Base-by-base conservation (phyloP, 257 asterid genomes). In the Penstemon eatonii region DNA sequence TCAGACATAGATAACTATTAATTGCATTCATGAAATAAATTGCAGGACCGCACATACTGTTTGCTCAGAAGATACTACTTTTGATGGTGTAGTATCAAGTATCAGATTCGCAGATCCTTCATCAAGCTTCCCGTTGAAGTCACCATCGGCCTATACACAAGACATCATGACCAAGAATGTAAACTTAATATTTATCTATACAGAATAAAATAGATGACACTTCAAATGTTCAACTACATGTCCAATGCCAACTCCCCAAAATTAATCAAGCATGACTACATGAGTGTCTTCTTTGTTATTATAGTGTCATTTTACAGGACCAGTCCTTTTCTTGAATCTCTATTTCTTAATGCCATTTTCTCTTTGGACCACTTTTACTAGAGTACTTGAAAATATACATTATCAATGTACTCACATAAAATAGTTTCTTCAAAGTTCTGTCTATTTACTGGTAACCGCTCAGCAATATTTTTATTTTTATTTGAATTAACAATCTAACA, bases 11-110 rank as follows among this genome's bases (percentile, higher is more conserved):
- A 11, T 46, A 58, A 64, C 55, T 33, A 19, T 19, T 3, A 18
- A 46, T 71, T 13, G 55, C 53, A 46, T 53, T 25, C 13, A 55
- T 33, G 33, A 63, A 68, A 56, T 13, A n/a, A 62, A 56, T 10
- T 53, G 61, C 51, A 43, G 59, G 60, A 65, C 41, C 44, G 74
- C 71, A 77, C 97, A 60, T 85, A 93, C 99, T 9, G 99, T 87
- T 83, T 83, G 84, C 86, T 91, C 99, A 1, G 90, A 80, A 70
- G 96, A 91, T 69, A 79, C 92, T 54, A 91, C 97, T 91, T 91
- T 94, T 67, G 99, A 94, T 60, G 99, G 97, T 19, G 96, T 77
- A 59, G 89, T 74, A 84, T 94, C 99, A 71, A 87, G 87, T 60
- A 94, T 83, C 75, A 91, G 84, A 78, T 78, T 79, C 8, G 97